phyloP scores from a whole-genome alignment of 2,329 filamentous ascomycete genomes.

The Aspergillus oerlinghausenensis region DNA sequence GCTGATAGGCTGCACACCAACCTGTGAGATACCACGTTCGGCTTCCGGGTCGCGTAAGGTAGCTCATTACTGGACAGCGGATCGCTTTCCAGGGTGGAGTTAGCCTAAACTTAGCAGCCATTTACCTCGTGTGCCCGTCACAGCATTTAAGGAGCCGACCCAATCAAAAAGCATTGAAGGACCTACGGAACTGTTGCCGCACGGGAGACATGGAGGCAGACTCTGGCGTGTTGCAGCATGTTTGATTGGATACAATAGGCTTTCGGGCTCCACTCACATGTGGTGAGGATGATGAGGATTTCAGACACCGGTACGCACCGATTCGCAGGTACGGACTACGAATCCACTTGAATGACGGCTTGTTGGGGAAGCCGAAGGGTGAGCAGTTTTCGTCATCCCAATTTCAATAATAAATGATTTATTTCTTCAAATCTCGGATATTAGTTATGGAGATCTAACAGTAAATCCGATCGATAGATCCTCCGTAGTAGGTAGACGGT shows the following conservation, averaged over 20 bases:
- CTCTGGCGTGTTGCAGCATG: background rate
- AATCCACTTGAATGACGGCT: background rate
- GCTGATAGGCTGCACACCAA: background rate
- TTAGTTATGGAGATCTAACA: background rate
- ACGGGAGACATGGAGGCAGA: constrained; percentile 9
- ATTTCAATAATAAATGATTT: background rate
- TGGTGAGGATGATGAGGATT: background rate
- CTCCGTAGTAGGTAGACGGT: no score
- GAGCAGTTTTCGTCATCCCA: background rate
- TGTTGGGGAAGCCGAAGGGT: background rate
- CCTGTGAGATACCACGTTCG: background rate
- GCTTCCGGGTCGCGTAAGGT: background rate
- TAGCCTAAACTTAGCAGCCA: constrained; percentile 7
- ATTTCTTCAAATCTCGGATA: background rate
- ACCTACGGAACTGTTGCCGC: background rate
- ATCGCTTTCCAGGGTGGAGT: constrained; percentile 3
- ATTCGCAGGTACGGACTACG: background rate
- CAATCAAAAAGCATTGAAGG: background rate
- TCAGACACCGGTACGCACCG: constrained; percentile 4
- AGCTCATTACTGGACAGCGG: constrained; percentile 2
- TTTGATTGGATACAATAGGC: background rate
- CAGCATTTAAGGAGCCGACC: background rate
- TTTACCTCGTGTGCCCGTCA: constrained; percentile 1
- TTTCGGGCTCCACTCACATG: constrained; percentile 3
- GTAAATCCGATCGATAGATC: no score